Conservation (phyloP, 2,329 filamentous ascomycete species). For the Zymoseptoria pseudotritici region DNA sequence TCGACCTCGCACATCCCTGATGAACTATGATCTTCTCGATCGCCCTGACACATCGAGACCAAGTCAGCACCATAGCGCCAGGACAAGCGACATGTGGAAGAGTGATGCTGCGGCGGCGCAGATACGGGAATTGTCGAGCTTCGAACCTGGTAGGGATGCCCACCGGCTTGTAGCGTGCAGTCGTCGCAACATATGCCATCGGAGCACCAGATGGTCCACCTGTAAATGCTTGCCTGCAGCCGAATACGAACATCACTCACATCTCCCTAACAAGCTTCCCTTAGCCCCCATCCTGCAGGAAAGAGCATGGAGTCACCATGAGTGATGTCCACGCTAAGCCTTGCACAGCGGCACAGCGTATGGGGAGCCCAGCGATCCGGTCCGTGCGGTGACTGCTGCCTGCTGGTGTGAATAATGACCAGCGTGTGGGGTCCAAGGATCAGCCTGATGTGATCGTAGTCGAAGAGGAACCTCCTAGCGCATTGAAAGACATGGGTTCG, state of each 20-base stretch:
- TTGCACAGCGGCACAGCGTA: not conserved
- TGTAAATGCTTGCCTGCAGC: not conserved
- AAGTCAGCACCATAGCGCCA: no score
- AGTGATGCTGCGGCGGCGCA: no score
- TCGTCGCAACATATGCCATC: not conserved
- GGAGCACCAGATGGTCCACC: not conserved
- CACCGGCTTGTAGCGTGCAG: not conserved
- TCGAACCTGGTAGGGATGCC: not conserved
- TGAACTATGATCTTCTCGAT: not conserved
- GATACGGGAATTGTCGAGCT: not conserved
- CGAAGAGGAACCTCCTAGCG: not conserved
- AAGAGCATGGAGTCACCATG: not conserved
- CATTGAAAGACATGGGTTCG: not conserved
- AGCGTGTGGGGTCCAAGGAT: not conserved
- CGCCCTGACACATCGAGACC: not conserved
- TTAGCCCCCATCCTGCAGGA: not conserved
- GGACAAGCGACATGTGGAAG: no score
- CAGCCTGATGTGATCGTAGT: not conserved
- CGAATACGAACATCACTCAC: no score
- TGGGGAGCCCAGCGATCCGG: no score
- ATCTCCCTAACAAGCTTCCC: not conserved
- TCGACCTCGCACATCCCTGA: no score
- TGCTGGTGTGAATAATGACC: no score
- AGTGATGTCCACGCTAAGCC: not conserved
- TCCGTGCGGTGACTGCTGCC: no score